Evolutionary conservation across 2,329 filamentous ascomycete genomes (phyloP).

Genomic region (Colletotrichum brevisporum): DNA sequence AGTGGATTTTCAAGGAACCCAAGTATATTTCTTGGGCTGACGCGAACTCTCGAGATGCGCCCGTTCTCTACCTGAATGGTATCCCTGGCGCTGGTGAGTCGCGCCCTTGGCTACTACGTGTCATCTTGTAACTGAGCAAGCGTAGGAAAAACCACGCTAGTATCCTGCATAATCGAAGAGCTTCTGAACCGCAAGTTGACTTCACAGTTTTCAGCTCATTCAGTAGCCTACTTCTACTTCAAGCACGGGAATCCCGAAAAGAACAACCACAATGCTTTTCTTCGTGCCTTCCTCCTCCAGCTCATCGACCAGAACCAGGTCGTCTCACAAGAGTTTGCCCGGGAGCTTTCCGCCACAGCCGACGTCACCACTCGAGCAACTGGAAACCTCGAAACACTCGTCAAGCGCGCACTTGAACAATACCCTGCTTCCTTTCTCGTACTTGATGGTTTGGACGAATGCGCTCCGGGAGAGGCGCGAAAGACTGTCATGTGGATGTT

Average conservation of each 20-base stretch:
- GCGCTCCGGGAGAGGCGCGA: not conserved
- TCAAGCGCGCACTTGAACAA: not conserved
- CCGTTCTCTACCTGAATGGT: not conserved
- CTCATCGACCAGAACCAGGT: not conserved
- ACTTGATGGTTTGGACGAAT: constrained; percentile 4
- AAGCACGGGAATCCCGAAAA: not conserved
- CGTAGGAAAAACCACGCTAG: constrained; percentile 10
- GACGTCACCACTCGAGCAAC: constrained; percentile 1
- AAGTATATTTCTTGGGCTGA: not conserved
- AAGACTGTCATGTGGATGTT: not conserved
- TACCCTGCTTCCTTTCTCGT: not conserved
- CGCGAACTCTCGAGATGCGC: not conserved
- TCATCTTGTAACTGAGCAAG: not conserved
- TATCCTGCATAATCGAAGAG: not conserved
- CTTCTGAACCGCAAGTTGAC: not conserved
- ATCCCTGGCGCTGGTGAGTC: not conserved
- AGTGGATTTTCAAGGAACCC: not conserved
- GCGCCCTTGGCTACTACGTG: not conserved
- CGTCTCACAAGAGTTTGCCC: not conserved
- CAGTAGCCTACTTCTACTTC: constrained; percentile 5
- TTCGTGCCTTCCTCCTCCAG: not conserved
- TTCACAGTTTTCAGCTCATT: not conserved
- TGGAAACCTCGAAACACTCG: not conserved
- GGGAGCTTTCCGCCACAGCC: not conserved
- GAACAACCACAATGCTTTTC: not conserved